Base-by-base conservation (phyloP, 768 basidiomycete species). In the Coprinopsis strossmayeri region DNA sequence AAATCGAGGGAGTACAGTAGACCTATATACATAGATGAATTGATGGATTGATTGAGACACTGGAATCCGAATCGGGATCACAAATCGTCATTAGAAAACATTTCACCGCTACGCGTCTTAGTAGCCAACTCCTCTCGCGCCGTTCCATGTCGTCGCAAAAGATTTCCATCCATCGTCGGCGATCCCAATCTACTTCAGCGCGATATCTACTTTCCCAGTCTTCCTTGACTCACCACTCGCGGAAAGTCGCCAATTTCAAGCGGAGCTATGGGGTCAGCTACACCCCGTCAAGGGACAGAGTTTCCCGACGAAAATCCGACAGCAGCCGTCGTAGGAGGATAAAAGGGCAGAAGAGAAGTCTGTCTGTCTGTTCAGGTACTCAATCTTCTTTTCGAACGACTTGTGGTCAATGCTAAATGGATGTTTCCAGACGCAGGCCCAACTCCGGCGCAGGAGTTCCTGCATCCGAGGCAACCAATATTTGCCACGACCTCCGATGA, bases 101-200 rank as follows among this genome's bases (percentile, higher is more conserved):
- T n/a, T n/a, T n/a, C n/a, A n/a, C n/a, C n/a, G n/a, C 35, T 38
- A 32, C 30, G 15, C 30, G 30, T 24, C 43, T 20, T 30, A 37
- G 13, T 48, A 18, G 13, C 40, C 39, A n/a, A 26, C 43, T 23
- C 39, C 30, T 20, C 57, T n/a, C 70, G 69, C 65, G 68, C 21
- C 25, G 23, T 21, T 28, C 43, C 20, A 56, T 56, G 55, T 48
- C 55, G 35, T 71, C 69, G 45, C 50, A 62, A 35, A 61, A 61
- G 48, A 53, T 60, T 39, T 54, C 61, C 43, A 64, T 60, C 52
- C 67, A 70, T 56, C 77, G 78, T 45, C 71, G 73, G 32, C 65
- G 79, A 57, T 81, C 82, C 20, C 77, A 76, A 49, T 81, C 82
- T 25, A 68, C 72, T 17, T 69, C 30, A 60, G 67, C 65, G 65